Conservation (phyloP, 176 grass and related monocot genomes). For the Pontederia crassipes region DNA sequence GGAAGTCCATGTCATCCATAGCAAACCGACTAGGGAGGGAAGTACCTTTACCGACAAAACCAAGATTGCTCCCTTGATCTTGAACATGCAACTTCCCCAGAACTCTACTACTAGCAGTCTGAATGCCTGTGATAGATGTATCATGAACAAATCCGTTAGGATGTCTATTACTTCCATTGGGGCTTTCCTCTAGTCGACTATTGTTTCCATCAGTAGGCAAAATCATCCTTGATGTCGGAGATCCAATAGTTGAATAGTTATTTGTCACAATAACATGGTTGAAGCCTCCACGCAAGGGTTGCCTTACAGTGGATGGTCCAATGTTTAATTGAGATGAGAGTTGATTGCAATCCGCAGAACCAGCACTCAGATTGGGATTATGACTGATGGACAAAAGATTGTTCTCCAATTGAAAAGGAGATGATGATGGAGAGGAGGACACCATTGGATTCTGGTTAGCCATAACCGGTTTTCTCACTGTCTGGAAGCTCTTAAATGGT, state of each 20-base stretch:
- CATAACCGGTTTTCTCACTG: conserved; percentile 26
- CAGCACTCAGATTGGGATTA: conserved; percentile 37
- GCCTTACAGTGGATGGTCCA: conserved; percentile 41
- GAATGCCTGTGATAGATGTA: conserved; percentile 29
- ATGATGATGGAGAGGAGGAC: conserved; percentile 28
- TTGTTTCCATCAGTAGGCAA: conserved; percentile 20
- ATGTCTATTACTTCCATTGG: conserved; percentile 16
- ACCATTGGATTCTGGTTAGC: conserved; percentile 35
- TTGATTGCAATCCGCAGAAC: conserved; percentile 40
- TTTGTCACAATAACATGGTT: background rate
- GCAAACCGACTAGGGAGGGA: conserved; percentile 82
- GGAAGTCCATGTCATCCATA: conserved; percentile 79
- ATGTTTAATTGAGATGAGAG: conserved; percentile 50
- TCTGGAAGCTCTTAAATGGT: conserved; percentile 44
- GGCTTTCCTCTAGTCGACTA: background rate
- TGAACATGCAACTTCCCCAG: conserved; percentile 44
- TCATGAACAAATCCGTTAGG: conserved; percentile 22
- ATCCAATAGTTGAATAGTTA: conserved; percentile 1
- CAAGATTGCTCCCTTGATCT: conserved; percentile 58
- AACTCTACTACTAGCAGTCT: conserved; percentile 22
- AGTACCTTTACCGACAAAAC: conserved; percentile 96
- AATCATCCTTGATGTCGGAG: background rate
- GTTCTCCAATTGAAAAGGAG: conserved; percentile 37
- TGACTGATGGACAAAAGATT: conserved; percentile 25
- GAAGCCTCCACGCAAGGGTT: conserved; percentile 41